phyloP scores from a whole-genome alignment of 805 yeast genomes.

The Phaffomyces opuntiae region DNA sequence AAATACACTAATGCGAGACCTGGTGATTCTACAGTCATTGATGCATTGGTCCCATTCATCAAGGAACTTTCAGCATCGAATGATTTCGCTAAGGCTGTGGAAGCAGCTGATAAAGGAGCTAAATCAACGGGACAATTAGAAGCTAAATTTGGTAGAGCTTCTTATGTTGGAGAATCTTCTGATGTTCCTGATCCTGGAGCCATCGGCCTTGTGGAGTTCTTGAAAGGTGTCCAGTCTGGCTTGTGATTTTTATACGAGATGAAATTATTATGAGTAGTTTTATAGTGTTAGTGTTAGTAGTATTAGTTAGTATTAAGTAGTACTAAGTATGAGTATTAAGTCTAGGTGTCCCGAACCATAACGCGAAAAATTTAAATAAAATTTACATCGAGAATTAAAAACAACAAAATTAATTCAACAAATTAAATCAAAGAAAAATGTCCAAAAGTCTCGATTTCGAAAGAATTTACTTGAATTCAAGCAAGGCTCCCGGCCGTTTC shows the following conservation, averaged over 20 bases:
- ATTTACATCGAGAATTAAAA: neutral
- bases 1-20: constrained; percentile 82
- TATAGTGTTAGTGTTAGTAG: too few species aligned
- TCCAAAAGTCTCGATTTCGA: constrained; percentile 61
- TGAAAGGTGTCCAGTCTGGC: constrained; percentile 29
- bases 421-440: neutral
- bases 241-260: too few species aligned
- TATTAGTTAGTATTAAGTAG: too few species aligned
- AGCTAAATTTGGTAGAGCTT: constrained; percentile 91
- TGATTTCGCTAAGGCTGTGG: constrained; percentile 53
- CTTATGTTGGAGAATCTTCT: constrained; percentile 72
- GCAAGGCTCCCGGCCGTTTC: constrained; percentile 77
- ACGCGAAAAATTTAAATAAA: neutral
- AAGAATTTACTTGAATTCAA: constrained; percentile 82
- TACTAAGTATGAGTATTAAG: neutral
- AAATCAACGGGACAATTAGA: constrained; percentile 63
- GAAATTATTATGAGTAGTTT: too few species aligned
- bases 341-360: neutral
- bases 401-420: neutral
- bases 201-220: constrained; percentile 62
- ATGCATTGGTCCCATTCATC: constrained; percentile 83
- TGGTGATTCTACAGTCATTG: constrained; percentile 87
- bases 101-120: constrained; percentile 71
- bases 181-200: constrained; percentile 94
- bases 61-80: constrained; percentile 44